Base-by-base conservation (phyloP, 495 filamentous ascomycete species). In the Xylaria scruposa region DNA sequence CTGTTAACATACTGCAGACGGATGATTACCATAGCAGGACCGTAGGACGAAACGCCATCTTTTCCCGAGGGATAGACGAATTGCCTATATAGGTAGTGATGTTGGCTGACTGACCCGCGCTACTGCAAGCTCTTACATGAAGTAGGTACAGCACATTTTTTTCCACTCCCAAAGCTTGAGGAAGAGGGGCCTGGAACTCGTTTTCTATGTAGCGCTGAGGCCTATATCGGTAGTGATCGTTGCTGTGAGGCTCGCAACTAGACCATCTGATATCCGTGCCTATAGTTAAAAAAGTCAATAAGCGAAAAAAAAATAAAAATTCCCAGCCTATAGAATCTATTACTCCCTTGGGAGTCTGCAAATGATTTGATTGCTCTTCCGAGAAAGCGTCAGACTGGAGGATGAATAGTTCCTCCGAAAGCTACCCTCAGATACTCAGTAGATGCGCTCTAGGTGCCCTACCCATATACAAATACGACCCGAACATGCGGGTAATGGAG, bases 41-140 rank as follows among this genome's bases (percentile, higher is more conserved):
- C 10, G 15, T 60, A 21, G 56, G 56, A 60, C 17, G 36, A 40
- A 33, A 19, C 15, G 0, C 24, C 24, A 49, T 65, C 24, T 46
- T n/a, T 46, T 49, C 21, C 62, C 62, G 62, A 65, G 33, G 12
- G 62, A 49, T 33, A 65, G n/a, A 44, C 62, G 62, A 49, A 33
- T 47, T 26, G 3, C 40, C 10, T 31, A 65, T 15, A n/a, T 19
- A 3, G 38, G n/a, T 31, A 29, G 15, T 65, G 62, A 26, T 65
- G 13, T 12, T 56, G 26, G 13, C 42, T 62, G 17, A 10, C 5
- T 4, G 15, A 10, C 44, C 47, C 24, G 49, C 67, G 44, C 67
- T 69, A 69, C 67, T 69, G 67, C 67, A 69, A 69, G 54, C 67
- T 69, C 67, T 69, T 61, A 66, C 40, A 64, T 54, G 36, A 24